phyloP scores from a whole-genome alignment of 345 rosid species.

The Rhodomyrtus tomentosa region DNA sequence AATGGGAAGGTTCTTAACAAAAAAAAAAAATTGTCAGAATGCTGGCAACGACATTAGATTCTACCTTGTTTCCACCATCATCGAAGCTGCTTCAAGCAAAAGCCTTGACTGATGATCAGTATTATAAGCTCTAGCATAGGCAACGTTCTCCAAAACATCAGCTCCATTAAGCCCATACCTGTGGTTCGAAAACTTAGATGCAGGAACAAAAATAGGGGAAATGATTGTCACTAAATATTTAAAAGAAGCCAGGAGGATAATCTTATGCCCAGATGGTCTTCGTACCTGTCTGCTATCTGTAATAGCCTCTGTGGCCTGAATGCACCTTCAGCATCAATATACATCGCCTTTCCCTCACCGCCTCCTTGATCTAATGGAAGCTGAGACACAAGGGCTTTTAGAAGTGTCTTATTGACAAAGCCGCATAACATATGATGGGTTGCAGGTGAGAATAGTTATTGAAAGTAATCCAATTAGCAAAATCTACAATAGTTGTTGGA shows the following conservation, averaged over 20 bases:
- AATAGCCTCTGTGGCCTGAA: slow-evolving; percentile 92
- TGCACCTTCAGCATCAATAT: slow-evolving; percentile 97
- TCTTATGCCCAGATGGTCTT: neutral
- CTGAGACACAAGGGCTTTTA: slow-evolving; percentile 23
- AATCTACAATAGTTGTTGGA: neutral
- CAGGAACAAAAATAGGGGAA: neutral
- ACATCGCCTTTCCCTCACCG: slow-evolving; percentile 97
- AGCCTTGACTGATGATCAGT: slow-evolving; percentile 97
- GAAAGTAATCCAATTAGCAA: neutral
- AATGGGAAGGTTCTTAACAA: neutral
- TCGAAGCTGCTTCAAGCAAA: slow-evolving; percentile 97
- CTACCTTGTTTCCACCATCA: slow-evolving; percentile 97
- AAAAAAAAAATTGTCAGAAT: neutral
- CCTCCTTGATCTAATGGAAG: slow-evolving; percentile 99
- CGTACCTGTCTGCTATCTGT: slow-evolving; percentile 86
- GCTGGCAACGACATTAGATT: neutral
- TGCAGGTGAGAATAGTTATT: neutral
- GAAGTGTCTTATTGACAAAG: neutral
- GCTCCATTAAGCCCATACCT: slow-evolving; percentile 91
- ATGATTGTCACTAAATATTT: neutral
- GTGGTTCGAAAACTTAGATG: neutral
- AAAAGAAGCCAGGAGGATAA: neutral
- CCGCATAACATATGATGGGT: neutral
- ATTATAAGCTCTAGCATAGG: slow-evolving; percentile 96
- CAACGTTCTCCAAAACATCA: slow-evolving; percentile 96